Base-by-base conservation (phyloP, 805 yeast genomes). In the Tetrapisispora arboricola region DNA sequence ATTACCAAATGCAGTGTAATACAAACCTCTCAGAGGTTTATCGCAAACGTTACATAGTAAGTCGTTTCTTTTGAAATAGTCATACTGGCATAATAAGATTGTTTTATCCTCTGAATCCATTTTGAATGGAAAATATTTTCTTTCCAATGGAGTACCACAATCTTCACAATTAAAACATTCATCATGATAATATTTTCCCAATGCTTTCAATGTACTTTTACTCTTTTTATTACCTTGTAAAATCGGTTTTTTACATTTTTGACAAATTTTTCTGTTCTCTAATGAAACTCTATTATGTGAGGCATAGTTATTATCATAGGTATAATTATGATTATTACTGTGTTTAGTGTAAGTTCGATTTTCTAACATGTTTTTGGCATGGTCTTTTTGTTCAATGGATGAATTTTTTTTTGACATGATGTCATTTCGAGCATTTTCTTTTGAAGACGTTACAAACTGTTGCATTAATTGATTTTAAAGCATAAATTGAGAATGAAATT, bases 1-100 rank as follows among this genome's bases (percentile, higher is more conserved):
- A 50, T 80, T 77, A 11, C 94, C 95, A 53, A 88, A 73, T 0
- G 96, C 96, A 1, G 95, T 88, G 44, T 88, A 87, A 63, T 90
- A 90, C 1, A 95, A 83, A 0, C 96, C 96, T 51, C 96, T 66
- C 38, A 94, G 68, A 4, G 95, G 95, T 20, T 73, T 75, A 48
- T 84, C 76, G 64, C 99, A 92, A 15, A 78, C 83, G 54, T 72
- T 74, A 57, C 99, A 92, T n/a, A 92, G 74, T 39, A 92, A 70
- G 43, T 84, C 83, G 42, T 87, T 73, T 50, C 94, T 74, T 56
- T 75, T 78, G 67, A 92, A 92, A 60, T 87, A 92, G 63, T 92
- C 94, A 49, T 77, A 83, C 63, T 92, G 98, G 63, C 99, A 92
- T 21, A 92, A 68, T 0, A 85, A 76, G 5, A 78, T 73, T 33